Percentiles rank a stretch among this genome's conserved stretches.
phyloP scores from a whole-genome alignment of 2,329 filamentous ascomycete species.

The Colletotrichum sp. region DNA sequence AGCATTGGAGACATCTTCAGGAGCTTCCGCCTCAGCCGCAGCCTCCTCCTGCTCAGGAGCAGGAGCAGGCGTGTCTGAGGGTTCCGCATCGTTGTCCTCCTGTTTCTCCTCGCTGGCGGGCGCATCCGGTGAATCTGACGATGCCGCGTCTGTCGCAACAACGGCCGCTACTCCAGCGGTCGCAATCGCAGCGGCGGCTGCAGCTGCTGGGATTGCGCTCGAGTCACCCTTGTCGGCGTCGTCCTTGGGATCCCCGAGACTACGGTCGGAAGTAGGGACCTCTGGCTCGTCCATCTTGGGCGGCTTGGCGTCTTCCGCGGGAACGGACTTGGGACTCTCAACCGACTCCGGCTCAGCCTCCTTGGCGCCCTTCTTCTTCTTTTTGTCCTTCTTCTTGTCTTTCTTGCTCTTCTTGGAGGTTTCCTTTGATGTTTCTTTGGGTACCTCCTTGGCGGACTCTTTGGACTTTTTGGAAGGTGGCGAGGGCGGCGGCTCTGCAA shows the following conservation, averaged over 20 bases:
- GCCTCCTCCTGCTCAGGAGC: neutral
- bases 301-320: neutral
- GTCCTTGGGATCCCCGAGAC: neutral
- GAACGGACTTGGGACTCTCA: neutral
- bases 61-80: neutral
- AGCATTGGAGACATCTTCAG: neutral
- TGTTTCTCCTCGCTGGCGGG: neutral
- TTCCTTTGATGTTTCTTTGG: constrained; percentile 4
- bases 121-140: neutral
- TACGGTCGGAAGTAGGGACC: neutral
- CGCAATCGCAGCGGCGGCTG: neutral
- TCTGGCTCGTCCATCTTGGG: neutral
- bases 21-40: neutral
- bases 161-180: neutral
- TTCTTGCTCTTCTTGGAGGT: constrained; percentile 17
- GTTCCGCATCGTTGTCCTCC: neutral
- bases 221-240: neutral
- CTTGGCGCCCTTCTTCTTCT: constrained; percentile 20
- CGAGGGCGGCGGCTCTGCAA: neutral
- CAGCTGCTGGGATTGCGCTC: neutral
- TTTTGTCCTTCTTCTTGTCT: constrained; percentile 22
- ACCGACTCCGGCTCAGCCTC: neutral
- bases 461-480: neutral
- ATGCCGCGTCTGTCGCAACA: neutral
- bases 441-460: neutral